Conservation (phyloP, 208 protist genomes). For the Acanthamoeba sp. region DNA sequence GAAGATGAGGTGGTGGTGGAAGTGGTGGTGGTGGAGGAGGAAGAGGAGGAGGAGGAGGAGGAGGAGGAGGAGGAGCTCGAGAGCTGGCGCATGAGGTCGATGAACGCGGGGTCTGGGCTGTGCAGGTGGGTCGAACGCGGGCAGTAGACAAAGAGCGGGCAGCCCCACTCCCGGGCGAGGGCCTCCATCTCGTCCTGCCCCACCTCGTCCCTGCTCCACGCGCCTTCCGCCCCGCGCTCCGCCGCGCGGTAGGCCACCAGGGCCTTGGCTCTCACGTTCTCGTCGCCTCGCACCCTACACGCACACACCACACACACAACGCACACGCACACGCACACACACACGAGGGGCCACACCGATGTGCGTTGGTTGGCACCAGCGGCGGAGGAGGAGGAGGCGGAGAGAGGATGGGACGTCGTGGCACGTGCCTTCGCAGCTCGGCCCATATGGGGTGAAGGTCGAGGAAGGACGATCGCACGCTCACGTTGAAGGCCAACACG, state of each 20-base stretch:
- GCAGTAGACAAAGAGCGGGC: neutral
- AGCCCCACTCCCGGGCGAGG: neutral
- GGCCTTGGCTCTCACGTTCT: neutral
- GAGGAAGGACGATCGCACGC: neutral
- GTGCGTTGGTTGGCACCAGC: no score
- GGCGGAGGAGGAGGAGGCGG: no score
- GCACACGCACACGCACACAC: no score
- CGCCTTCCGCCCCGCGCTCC: neutral
- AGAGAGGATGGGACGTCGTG: no score
- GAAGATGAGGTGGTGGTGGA: neutral
- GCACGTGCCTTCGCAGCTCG: neutral
- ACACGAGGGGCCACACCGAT: no score
- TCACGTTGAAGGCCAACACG: conserved; percentile 19
- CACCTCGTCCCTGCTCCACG: neutral
- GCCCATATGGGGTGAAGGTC: neutral
- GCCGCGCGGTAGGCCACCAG: neutral
- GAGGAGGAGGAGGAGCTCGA: neutral
- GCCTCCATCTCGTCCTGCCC: neutral
- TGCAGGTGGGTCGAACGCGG: neutral
- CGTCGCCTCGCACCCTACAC: neutral
- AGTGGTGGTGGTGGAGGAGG: neutral
- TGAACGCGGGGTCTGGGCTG: neutral
- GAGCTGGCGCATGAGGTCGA: neutral
- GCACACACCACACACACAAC: neutral
- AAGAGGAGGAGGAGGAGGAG: neutral